phyloP scores from a whole-genome alignment of 331 rosid genomes.

The Stylosanthes scabra region DNA sequence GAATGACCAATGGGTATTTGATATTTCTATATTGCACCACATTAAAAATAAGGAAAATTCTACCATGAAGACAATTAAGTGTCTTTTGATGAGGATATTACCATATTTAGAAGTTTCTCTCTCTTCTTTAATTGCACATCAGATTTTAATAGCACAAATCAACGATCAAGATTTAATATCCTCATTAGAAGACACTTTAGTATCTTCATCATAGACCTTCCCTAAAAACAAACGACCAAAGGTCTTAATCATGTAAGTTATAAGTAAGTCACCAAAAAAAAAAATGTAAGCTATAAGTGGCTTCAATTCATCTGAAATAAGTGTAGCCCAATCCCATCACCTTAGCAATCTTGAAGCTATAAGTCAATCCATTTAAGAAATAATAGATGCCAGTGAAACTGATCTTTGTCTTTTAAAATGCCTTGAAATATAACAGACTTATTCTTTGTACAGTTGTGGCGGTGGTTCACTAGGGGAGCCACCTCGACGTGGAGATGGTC shows the following conservation, averaged over 20 bases:
- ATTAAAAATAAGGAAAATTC: too few relatives aligned
- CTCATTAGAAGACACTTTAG: too few relatives aligned
- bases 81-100: too few relatives aligned
- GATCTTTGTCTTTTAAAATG: not conserved
- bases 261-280: too few relatives aligned
- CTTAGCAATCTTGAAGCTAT: not conserved
- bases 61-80: too few relatives aligned
- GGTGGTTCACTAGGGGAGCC: slow-evolving; percentile 81
- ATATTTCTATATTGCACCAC: not conserved
- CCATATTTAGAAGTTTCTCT: too few relatives aligned
- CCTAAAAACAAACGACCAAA: not conserved
- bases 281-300: not conserved
- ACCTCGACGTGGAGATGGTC: slow-evolving; percentile 68
- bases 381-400: not conserved
- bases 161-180: too few relatives aligned
- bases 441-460: slow-evolving; percentile 67
- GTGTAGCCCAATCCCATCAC: not conserved
- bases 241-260: slow-evolving; percentile 1
- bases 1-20: not conserved
- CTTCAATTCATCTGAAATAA: slow-evolving; percentile 1
- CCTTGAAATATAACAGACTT: not conserved
- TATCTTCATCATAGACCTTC: too few relatives aligned
- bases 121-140: too few relatives aligned
- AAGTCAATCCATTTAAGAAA: not conserved
- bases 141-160: too few relatives aligned